A percentile compares a stretch with the other conserved stretches of the same genome.
These are phyloP conservation scores for Fusarium begoniae DNA, from an alignment of 2,329 filamentous ascomycete species.

Conservation along the genomic window DNA sequence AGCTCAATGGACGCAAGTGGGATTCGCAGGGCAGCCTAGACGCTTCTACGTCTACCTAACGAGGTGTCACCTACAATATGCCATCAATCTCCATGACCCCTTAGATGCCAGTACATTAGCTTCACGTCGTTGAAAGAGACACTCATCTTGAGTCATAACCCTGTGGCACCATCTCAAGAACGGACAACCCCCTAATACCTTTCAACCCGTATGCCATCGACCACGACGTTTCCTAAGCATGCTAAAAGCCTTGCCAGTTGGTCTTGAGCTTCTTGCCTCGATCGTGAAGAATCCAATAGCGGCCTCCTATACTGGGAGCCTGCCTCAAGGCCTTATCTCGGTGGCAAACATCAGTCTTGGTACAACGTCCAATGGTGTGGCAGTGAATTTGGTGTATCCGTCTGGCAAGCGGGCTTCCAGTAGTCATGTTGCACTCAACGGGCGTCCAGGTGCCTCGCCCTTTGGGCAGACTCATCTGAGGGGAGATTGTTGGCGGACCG, in stretches of 20 bases:
- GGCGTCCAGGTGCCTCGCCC: too few species aligned
- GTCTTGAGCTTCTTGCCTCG: not conserved
- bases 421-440: not conserved
- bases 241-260: not conserved
- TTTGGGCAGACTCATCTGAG: not conserved
- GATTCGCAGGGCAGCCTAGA: not conserved
- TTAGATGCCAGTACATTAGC: rapidly evolving
- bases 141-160: rapidly evolving
- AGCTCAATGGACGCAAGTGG: not conserved
- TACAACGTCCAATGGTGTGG: not conserved
- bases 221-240: not conserved
- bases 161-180: not conserved
- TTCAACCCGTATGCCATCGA: not conserved
- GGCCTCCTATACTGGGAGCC: not conserved
- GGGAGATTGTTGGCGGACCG: too few species aligned
- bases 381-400: not conserved
- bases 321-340: not conserved
- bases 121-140: rapidly evolving
- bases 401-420: not conserved
- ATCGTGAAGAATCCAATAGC: not conserved
- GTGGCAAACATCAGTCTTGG: not conserved
- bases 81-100: not conserved
- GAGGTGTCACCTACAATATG: rapidly evolving
- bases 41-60: not conserved
- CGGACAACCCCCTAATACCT: not conserved